Evolutionary conservation across 108 stramenopile genomes (phyloP), one percentile per base, ranked within the genome.

Genomic region (Skeletonema menzelii): DNA sequence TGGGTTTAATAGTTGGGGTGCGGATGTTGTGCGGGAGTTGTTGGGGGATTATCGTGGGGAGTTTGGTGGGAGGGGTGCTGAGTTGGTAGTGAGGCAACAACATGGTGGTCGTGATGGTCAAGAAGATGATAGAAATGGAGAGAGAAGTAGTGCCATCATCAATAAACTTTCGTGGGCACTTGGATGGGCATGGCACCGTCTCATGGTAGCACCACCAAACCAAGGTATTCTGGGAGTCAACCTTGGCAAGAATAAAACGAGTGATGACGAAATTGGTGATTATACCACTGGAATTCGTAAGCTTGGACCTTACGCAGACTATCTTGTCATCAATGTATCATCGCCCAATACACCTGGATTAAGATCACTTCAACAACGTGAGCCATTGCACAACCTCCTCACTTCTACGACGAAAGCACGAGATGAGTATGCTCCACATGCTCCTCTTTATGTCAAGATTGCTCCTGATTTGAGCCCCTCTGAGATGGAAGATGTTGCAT

Each of bases 311-410:
- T 90, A 82, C 62, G 98, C 93, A 3, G 98, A 99, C 75, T 99
- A 97, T 82, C 59, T 99, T 27, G 97, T 98, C 40, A 94, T 99
- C 32, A 98, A 98, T 72, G 79, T 94, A 3, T 90, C 91, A 8
- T 80, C 84, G 63, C 98, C 97, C 46, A 99, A 98, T 85, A 97
- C 95, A 19, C 95, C 97, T 7, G 97, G 95, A 12, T 85, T 98
- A 47, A 83, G 96, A 34, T 84, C 90, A 34, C 84, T 97, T 49
- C 97, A 97, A 82, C 31, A 76, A 27, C 64, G 80, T 22, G 77
- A 80, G 35, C 74, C 83, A 3, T 73, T 98, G 56, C 68, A 76
- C 58, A 71, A 63, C 12, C 81, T 98, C 22, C 69, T 98, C 2
- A 19, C 27, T 3, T 82, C 78, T 19, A 85, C 91, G n/a, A 58